These are phyloP conservation scores for Micractinium conductrix DNA, from an alignment of 139 green algal species.

Conservation along the genomic window DNA sequence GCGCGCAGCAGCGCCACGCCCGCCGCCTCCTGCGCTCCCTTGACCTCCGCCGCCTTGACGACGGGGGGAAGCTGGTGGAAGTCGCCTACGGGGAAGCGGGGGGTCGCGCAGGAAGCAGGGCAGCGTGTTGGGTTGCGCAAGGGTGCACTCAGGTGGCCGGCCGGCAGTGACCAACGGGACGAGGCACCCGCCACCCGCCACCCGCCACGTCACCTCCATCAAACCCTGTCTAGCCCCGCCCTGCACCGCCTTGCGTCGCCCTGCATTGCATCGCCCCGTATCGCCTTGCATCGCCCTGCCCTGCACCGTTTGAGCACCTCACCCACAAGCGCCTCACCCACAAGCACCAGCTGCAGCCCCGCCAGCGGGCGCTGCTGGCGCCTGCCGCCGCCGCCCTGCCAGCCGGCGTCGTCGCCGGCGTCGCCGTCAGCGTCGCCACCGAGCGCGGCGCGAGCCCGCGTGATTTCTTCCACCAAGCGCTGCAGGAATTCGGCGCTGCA, in stretches of 20 bases:
- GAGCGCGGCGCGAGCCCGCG: background rate
- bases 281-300: no score
- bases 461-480: background rate
- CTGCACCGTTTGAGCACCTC: no score
- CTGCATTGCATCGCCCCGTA: background rate
- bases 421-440: no score
- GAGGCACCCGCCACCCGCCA: no score
- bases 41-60: background rate
- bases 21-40: background rate
- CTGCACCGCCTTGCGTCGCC: background rate
- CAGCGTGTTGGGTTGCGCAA: background rate
- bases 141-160: no score
- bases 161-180: no score
- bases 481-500: slow-evolving; percentile 11
- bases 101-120: background rate
- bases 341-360: slow-evolving; percentile 8
- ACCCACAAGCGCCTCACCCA: no score
- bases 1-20: slow-evolving; percentile 5
- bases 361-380: background rate
- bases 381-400: background rate
- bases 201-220: no score
- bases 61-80: background rate
- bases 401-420: no score
- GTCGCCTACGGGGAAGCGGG: background rate
- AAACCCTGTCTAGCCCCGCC: no score